Conservation (phyloP, 352 stramenopile genomes). For the Aphanomyces euteiches region DNA sequence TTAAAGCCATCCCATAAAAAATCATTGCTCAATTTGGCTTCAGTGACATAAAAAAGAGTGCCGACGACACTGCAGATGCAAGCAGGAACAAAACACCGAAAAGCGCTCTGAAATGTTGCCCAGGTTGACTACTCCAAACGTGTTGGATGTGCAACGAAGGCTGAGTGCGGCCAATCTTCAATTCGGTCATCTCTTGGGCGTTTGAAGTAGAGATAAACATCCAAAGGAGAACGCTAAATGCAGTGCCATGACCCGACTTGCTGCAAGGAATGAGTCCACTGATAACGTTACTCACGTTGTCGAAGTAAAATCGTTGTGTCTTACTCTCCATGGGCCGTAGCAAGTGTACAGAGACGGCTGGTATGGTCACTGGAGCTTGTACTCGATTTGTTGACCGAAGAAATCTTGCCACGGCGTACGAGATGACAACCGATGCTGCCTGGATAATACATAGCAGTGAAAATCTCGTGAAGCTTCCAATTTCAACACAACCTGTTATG, state of each 20-base stretch:
- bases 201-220: background rate
- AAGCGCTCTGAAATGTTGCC: background rate
- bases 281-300: background rate
- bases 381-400: background rate
- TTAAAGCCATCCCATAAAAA: constrained; percentile 18
- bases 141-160: background rate
- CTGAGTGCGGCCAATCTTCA: background rate
- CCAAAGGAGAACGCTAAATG: background rate
- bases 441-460: background rate
- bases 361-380: background rate
- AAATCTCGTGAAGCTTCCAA: background rate
- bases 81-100: background rate
- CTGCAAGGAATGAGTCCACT: background rate
- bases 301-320: background rate
- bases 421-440: background rate
- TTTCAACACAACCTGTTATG: background rate
- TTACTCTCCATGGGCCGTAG: background rate
- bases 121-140: background rate
- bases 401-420: background rate
- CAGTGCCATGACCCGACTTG: background rate
- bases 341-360: background rate
- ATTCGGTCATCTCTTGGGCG: background rate
- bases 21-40: background rate
- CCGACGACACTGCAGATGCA: background rate
- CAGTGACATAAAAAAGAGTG: background rate